Conservation (phyloP, 192 early-diverging fungal genomes). For the Umbelopsis vinacea region DNA sequence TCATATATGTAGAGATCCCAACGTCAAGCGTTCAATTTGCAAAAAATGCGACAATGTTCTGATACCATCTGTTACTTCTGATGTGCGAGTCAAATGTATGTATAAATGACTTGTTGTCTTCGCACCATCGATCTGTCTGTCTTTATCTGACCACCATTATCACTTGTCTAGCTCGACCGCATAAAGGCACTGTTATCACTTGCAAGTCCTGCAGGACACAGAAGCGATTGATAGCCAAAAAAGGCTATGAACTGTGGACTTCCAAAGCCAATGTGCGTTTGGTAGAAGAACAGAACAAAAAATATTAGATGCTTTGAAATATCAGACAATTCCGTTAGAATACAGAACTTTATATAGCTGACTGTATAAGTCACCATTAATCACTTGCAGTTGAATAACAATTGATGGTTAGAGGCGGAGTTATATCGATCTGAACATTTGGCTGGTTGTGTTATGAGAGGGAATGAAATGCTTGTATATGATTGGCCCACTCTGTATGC, state of each 20-base stretch:
- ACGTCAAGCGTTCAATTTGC: slow-evolving; percentile 59
- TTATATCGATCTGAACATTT: neutral
- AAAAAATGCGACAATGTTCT: slow-evolving; percentile 57
- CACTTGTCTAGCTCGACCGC: slow-evolving; percentile 37
- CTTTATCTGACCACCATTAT: neutral
- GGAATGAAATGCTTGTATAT: neutral
- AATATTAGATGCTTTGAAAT: neutral
- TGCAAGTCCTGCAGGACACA: slow-evolving; percentile 47
- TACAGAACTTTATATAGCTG: too few relatives aligned
- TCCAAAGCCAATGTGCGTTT: neutral
- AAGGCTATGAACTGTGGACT: slow-evolving; percentile 14
- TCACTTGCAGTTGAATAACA: too few relatives aligned
- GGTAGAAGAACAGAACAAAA: neutral
- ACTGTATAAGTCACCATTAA: too few relatives aligned
- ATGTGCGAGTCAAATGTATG: slow-evolving; percentile 48
- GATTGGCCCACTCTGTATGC: slow-evolving; percentile 8
- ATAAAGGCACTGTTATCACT: slow-evolving; percentile 34
- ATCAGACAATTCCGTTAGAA: neutral
- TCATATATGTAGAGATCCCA: slow-evolving; percentile 49
- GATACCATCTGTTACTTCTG: slow-evolving; percentile 54
- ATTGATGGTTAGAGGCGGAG: neutral
- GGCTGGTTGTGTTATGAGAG: neutral
- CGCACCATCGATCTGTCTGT: neutral
- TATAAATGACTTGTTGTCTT: neutral
- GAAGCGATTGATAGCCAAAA: slow-evolving; percentile 23